A percentile compares a stretch with the other conserved stretches of the same genome.
Conservation (phyloP, 2,329 filamentous ascomycete species). For the Scleromitrula shiraiana region DNA sequence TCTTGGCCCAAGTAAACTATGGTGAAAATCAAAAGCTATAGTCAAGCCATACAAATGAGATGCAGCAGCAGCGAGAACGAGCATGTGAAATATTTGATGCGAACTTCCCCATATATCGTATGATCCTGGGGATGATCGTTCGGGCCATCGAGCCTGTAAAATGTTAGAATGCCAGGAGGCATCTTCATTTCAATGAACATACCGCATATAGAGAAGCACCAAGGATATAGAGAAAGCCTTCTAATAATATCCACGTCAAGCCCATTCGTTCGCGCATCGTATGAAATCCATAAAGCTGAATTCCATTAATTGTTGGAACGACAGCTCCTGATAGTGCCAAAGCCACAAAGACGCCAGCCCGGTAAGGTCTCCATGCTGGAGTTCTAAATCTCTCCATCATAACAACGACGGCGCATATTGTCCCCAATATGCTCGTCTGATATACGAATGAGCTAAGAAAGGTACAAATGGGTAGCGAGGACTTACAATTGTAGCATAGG, state of each 20-base stretch:
- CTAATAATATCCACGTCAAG: constrained; percentile 68
- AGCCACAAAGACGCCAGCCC: constrained; percentile 80
- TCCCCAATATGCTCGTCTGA: constrained; percentile 69
- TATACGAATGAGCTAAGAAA: neutral
- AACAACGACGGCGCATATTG: constrained; percentile 69
- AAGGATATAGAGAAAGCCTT: constrained; percentile 77
- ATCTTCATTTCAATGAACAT: constrained; percentile 29
- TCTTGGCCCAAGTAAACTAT: constrained; percentile 38
- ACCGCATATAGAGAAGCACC: constrained; percentile 83
- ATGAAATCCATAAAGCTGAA: constrained; percentile 56
- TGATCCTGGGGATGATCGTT: constrained; percentile 64
- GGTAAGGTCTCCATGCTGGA: constrained; percentile 73
- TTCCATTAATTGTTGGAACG: constrained; percentile 72
- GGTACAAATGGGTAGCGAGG: neutral
- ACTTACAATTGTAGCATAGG: constrained; percentile 52
- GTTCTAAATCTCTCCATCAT: constrained; percentile 78
- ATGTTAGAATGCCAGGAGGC: neutral
- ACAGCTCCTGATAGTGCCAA: constrained; percentile 73
- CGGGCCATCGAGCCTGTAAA: constrained; percentile 65
- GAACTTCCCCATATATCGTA: constrained; percentile 92
- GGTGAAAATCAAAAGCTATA: constrained; percentile 80
- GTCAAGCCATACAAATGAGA: constrained; percentile 75
- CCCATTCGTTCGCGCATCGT: constrained; percentile 67
- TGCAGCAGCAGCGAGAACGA: constrained; percentile 75
- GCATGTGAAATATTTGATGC: constrained; percentile 91